Base-by-base conservation (phyloP, 1,284 basidiomycete species). In the Ganoderma leucocontextum region DNA sequence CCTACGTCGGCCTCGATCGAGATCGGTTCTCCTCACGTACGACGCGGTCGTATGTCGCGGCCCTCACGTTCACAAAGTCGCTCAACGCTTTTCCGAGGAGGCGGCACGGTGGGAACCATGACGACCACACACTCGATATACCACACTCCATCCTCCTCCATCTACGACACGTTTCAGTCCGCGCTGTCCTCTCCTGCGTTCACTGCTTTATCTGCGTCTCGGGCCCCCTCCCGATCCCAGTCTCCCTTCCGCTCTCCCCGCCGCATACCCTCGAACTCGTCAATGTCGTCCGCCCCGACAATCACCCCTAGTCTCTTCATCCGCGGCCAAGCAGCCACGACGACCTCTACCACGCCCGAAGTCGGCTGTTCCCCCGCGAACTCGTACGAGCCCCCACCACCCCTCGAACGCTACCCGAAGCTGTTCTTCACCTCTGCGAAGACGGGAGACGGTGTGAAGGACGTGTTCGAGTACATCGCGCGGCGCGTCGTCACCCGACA, bases 371-470 rank as follows among this genome's bases (percentile, higher is more conserved):
- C 72, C 44, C 58, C 72, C 7, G 64, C 64, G 44, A 61, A 52
- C 66, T 63, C 71, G 63, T 78, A 36, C 78, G 77, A 60, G 62
- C 59, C 71, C 9, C 57, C 57, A 12, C 57, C 57, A 0, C 76
- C 77, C 4, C 85, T 82, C 0, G 85, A 87, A 53, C 81, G 78
- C 1, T 86, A 90, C 1, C 89, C 91, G 0, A 85, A 83, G 72
- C 78, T 92, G 7, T 92, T 93, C 78, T 89, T 91, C 75, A 87
- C 91, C 9, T 91, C 89, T 0, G 92, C 92, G 4, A 91, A 91
- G 78, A 92, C 90, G 13, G 91, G 92, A 0, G 83, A 85, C 60
- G 89, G 90, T n/a, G 89, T 93, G 0, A 66, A 77, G 2, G 87
- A 89, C 1, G 87, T 92, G 19, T 94, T 93, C 75, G 89, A 88